Base-by-base conservation (phyloP, 495 filamentous ascomycete species). In the Aspergillus bridgeri region DNA sequence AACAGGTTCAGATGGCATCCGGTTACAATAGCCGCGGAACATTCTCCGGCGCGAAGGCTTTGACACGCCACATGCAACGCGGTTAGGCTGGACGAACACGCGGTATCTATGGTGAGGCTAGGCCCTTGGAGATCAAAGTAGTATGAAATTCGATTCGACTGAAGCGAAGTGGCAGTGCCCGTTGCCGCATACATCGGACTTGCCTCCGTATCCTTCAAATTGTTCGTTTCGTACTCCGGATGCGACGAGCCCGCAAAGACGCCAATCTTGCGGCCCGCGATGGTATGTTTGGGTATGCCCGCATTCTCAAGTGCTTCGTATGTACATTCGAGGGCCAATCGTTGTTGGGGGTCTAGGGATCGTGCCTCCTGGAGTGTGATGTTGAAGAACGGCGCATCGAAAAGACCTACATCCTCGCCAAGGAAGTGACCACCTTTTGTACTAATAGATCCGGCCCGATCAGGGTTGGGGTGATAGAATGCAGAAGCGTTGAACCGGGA, bases 371-470 rank as follows among this genome's bases (percentile, higher is more conserved):
- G 71, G 0, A 73, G 72, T 0, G 69, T 68, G 58, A 85, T 79
- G 52, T 75, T 77, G 68, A 86, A 86, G 61, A 86, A 81, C 23
- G 62, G 47, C 0, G 81, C 70, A 60, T 86, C 83, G 49, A 86
- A 86, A 3, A 68, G 65, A 17, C 70, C 67, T n/a, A 78, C 65
- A 57, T 84, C 75, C 48, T 82, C 71, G 0, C 79, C 67, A 18
- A 86, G 59, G 60, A 77, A 75, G 54, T 75, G 71, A 8, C 70
- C 72, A 6, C 65, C 65, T 15, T 47, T 24, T 9, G 53, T 51
- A 21, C 56, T 42, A 17, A 56, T 59, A 6, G 51, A 53, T 11
- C 51, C 51, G 8, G 29, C 33, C 1, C 42, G 51, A n/a, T 38
- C 51, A 17, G 51, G 51, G 19, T 38, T 46, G 9, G 48, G 42